Evolutionary conservation across 805 yeast genomes (phyloP).

Genomic region (Tetrapisispora pingtungensis): DNA sequence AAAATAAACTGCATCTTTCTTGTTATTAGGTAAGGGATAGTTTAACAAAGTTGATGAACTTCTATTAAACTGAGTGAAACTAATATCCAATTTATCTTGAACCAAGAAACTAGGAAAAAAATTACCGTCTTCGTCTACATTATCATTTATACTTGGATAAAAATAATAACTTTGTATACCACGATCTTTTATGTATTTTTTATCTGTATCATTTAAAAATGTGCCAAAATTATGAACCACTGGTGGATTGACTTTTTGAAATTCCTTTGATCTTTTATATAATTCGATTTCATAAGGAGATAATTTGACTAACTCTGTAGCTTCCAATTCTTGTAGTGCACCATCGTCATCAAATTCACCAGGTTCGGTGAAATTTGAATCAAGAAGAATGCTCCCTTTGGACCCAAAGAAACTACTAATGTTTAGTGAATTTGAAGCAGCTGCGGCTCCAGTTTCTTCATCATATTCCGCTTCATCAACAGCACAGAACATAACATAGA

Average conservation of each 20-base stretch:
- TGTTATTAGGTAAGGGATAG: constrained; percentile 32
- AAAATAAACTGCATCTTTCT: constrained; percentile 60
- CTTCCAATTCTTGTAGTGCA: constrained; percentile 17
- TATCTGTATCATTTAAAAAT: constrained; percentile 19
- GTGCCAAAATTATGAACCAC: constrained; percentile 25
- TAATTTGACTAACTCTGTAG: constrained; percentile 21
- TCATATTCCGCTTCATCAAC: constrained; percentile 27
- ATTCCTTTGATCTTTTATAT: constrained; percentile 25
- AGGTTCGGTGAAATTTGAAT: constrained; percentile 23
- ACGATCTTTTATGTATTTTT: constrained; percentile 25
- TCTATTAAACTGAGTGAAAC: constrained; percentile 23
- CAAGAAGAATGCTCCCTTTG: constrained; percentile 22
- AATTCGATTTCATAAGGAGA: constrained; percentile 25
- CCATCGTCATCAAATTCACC: constrained; percentile 25
- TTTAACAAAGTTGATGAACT: constrained; percentile 29
- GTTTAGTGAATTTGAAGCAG: constrained; percentile 7
- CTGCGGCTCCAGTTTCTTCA: constrained; percentile 18
- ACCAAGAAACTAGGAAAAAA: constrained; percentile 29
- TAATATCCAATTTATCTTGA: constrained; percentile 28
- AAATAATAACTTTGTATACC: constrained; percentile 29
- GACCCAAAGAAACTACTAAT: constrained; percentile 19
- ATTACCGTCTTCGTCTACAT: constrained; percentile 24
- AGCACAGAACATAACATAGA: constrained; percentile 27
- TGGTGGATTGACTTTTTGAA: constrained; percentile 25
- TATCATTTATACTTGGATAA: constrained; percentile 28